Evolutionary conservation across 2,329 filamentous ascomycete species (phyloP).

Genomic region (Trichoderma brevicompactum): DNA sequence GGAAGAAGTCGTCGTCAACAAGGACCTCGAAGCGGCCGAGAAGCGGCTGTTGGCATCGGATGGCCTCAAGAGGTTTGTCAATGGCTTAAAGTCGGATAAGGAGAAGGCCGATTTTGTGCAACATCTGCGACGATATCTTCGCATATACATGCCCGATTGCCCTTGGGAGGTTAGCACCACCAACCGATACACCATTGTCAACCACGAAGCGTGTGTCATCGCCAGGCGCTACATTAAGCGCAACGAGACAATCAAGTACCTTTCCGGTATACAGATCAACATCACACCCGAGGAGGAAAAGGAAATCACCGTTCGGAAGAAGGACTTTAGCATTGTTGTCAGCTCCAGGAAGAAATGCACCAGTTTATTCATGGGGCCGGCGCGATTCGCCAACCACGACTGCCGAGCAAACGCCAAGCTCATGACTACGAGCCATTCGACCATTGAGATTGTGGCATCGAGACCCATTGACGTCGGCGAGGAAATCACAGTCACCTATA

Average conservation of each 20-base stretch:
- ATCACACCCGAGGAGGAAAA: constrained; percentile 92
- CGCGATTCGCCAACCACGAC: constrained; percentile 96
- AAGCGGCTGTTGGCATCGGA: constrained; percentile 71
- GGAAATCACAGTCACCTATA: constrained; percentile 95
- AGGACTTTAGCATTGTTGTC: constrained; percentile 96
- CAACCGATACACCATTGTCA: constrained; percentile 91
- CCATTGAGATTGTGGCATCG: constrained; percentile 87
- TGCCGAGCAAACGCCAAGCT: constrained; percentile 90
- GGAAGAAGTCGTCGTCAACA: constrained; percentile 71
- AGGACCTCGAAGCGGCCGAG: constrained; percentile 73
- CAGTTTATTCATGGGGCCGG: constrained; percentile 91
- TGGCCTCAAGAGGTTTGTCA: constrained; percentile 73
- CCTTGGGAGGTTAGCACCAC: constrained; percentile 91
- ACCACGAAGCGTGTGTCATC: constrained; percentile 84
- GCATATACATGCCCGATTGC: constrained; percentile 91
- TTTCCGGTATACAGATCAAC: constrained; percentile 87
- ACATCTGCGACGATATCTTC: constrained; percentile 87
- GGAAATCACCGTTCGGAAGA: constrained; percentile 76
- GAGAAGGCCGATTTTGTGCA: constrained; percentile 85
- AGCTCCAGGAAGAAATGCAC: constrained; percentile 89
- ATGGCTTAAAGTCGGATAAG: constrained; percentile 69
- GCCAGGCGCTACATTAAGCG: constrained; percentile 78
- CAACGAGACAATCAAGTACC: constrained; percentile 86
- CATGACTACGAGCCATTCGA: constrained; percentile 79
- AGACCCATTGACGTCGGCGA: constrained; percentile 84